Percentiles rank a stretch among this genome's conserved stretches.
Conservation (phyloP, 2,329 filamentous ascomycete species). For the Cadophora malorum region DNA sequence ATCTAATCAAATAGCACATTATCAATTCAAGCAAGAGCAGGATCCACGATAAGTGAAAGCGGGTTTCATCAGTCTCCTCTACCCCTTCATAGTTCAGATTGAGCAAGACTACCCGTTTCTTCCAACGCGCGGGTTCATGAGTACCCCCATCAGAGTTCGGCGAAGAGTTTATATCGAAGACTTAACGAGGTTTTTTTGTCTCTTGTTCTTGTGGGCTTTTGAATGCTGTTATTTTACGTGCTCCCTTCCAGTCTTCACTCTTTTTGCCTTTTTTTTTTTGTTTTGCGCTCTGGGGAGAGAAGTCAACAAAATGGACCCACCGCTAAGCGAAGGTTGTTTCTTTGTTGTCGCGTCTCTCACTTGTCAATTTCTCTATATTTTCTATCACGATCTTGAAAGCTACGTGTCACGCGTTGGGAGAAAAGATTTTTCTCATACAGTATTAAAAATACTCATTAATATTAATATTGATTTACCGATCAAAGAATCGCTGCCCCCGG, state of each 20-base stretch:
- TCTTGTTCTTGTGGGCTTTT: too few species aligned
- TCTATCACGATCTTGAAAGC: neutral
- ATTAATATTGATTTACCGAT: too few species aligned
- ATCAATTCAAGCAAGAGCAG: neutral
- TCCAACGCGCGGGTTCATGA: neutral
- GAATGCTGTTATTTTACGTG: too few species aligned
- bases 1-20: neutral
- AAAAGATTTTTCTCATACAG: too few species aligned
- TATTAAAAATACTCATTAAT: too few species aligned
- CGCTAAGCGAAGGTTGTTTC: neutral
- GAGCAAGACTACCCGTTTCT: neutral
- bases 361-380: neutral
- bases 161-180: neutral
- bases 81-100: neutral
- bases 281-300: neutral
- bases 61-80: neutral
- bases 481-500: too few species aligned
- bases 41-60: neutral
- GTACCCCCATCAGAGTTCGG: neutral
- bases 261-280: neutral
- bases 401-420: too few species aligned
- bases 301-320: neutral
- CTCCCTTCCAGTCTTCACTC: neutral
- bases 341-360: neutral
- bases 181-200: neutral